Percentiles rank a stretch among this genome's conserved stretches.
Conservation (phyloP, 73 alveolate genomes). For the Diophrys sp. region DNA sequence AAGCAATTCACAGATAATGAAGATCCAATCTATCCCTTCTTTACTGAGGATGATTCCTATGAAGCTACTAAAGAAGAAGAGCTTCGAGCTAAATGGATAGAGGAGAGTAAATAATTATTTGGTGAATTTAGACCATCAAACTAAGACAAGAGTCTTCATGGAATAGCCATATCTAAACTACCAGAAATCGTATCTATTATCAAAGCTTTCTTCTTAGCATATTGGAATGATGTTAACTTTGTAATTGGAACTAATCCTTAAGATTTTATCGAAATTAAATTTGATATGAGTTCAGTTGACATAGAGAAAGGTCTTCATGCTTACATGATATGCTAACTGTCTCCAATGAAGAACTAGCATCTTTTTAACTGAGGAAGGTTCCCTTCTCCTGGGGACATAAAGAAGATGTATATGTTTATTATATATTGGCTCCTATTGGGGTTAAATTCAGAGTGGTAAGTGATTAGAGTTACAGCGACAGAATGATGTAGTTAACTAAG, state of each 20-base stretch:
- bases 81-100: slow-evolving; percentile 63
- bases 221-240: slow-evolving; percentile 70
- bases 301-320: slow-evolving; percentile 57
- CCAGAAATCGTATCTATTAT: slow-evolving; percentile 49
- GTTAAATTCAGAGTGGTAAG: slow-evolving; percentile 18
- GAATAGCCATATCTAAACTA: slow-evolving; percentile 27
- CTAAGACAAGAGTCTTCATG: slow-evolving; percentile 23
- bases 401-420: slow-evolving; percentile 42
- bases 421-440: slow-evolving; percentile 59
- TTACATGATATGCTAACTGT: slow-evolving; percentile 49
- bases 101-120: slow-evolving; percentile 44
- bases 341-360: slow-evolving; percentile 19
- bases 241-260: slow-evolving; percentile 71
- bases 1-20: slow-evolving; percentile 46
- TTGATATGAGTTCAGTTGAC: slow-evolving; percentile 48
- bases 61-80: slow-evolving; percentile 68
- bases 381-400: slow-evolving; percentile 56
- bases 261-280: slow-evolving; percentile 62
- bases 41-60: slow-evolving; percentile 49
- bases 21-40: slow-evolving; percentile 27
- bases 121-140: slow-evolving; percentile 51
- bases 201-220: slow-evolving; percentile 50
- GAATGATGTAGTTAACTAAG: slow-evolving; percentile 28
- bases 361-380: slow-evolving; percentile 38
- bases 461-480: no score